Percentiles rank a stretch among this genome's conserved stretches.
phyloP scores from a whole-genome alignment of 2,329 filamentous ascomycete species.

The Colletotrichum magnum region DNA sequence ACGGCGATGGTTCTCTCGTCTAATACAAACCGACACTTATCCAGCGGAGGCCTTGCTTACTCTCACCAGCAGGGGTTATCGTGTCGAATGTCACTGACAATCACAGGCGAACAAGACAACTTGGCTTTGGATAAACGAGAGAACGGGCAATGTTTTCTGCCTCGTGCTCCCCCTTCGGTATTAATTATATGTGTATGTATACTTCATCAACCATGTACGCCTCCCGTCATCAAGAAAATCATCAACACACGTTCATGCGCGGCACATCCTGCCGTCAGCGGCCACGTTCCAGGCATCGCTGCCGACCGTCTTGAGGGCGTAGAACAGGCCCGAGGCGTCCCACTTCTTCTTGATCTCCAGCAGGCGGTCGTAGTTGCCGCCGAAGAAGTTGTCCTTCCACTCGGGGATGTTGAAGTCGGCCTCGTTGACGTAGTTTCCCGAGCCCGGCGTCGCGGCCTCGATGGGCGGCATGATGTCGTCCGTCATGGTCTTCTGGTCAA shows the following conservation, averaged over 20 bases:
- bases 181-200: slow-evolving; percentile 8
- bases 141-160: background rate
- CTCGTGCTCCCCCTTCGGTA: background rate
- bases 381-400: slow-evolving; percentile 63
- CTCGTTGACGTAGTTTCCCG: slow-evolving; percentile 66
- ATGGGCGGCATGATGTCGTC: slow-evolving; percentile 40
- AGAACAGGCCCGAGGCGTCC: slow-evolving; percentile 62
- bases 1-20: background rate
- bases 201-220: slow-evolving; percentile 8
- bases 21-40: background rate
- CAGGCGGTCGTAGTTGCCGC: slow-evolving; percentile 59
- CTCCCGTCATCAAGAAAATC: background rate
- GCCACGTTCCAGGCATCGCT: slow-evolving; percentile 64
- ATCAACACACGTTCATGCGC: slow-evolving; percentile 24
- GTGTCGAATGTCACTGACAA: background rate
- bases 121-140: slow-evolving; percentile 3
- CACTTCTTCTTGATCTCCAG: slow-evolving; percentile 64
- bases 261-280: slow-evolving; percentile 58
- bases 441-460: slow-evolving; percentile 52
- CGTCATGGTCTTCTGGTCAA: slow-evolving; percentile 40
- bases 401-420: slow-evolving; percentile 62
- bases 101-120: background rate
- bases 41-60: background rate
- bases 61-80: background rate
- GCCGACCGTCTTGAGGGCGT: slow-evolving; percentile 63